Evolutionary conservation across 2,329 filamentous ascomycete genomes (phyloP).

Genomic region (Paecilomyces formosus): DNA sequence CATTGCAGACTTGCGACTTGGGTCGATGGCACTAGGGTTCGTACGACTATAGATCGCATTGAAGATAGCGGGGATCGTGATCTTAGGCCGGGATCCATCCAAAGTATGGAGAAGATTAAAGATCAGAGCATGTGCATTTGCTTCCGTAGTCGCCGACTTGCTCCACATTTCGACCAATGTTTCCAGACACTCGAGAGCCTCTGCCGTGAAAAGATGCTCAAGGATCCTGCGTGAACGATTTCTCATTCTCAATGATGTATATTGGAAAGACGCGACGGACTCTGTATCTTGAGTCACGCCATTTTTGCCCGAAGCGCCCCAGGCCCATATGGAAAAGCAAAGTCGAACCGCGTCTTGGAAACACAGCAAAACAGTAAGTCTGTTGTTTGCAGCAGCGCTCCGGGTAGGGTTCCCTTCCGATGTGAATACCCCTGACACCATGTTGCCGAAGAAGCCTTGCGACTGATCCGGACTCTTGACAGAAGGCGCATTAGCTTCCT

Average conservation of each 20-base stretch:
- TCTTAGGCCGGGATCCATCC: constrained; percentile 82
- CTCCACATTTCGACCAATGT: constrained; percentile 83
- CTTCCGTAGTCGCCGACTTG: constrained; percentile 38
- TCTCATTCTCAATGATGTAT: constrained; percentile 83
- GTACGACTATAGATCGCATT: constrained; percentile 94
- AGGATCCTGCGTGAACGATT: constrained; percentile 81
- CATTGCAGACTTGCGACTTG: constrained; percentile 74
- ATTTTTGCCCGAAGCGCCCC: constrained; percentile 56
- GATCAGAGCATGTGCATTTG: constrained; percentile 54
- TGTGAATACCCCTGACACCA: constrained; percentile 85
- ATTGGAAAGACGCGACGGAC: constrained; percentile 75
- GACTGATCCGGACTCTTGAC: constrained; percentile 74
- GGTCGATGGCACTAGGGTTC: constrained; percentile 72
- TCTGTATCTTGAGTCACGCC: constrained; percentile 50
- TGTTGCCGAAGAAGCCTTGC: constrained; percentile 86
- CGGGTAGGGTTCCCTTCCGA: constrained; percentile 69
- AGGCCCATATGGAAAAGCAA: constrained; percentile 91
- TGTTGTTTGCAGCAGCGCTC: constrained; percentile 81
- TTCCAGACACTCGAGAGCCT: constrained; percentile 88
- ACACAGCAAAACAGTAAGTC: constrained; percentile 86
- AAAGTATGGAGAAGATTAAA: constrained; percentile 85
- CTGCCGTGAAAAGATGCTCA: constrained; percentile 86
- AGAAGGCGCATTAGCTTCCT: constrained; percentile 62
- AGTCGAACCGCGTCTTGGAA: constrained; percentile 93
- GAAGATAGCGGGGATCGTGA: constrained; percentile 88